These are phyloP conservation scores for Letharia columbiana DNA, from an alignment of 495 filamentous ascomycete genomes.

Conservation along the genomic window DNA sequence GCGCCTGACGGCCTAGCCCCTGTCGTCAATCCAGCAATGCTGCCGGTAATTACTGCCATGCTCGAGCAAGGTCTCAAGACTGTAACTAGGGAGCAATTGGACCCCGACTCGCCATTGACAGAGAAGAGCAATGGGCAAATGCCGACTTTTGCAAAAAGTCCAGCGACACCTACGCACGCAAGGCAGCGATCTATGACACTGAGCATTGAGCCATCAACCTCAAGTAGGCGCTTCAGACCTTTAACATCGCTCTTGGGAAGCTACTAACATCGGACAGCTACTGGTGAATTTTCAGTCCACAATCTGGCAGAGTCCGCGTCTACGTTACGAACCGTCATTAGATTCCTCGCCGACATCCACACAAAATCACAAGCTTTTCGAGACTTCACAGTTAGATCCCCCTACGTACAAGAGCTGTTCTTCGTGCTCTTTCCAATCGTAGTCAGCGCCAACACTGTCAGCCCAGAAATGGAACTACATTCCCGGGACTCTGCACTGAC, in stretches of 20 bases:
- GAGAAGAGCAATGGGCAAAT: slow-evolving; percentile 22
- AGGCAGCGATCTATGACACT: slow-evolving; percentile 50
- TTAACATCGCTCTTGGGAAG: not conserved
- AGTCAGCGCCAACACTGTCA: slow-evolving; percentile 73
- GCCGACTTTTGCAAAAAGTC: slow-evolving; percentile 33
- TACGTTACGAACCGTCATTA: slow-evolving; percentile 62
- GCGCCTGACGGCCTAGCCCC: slow-evolving; percentile 42
- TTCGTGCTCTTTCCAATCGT: slow-evolving; percentile 74
- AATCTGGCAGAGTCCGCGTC: slow-evolving; percentile 22
- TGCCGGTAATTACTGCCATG: slow-evolving; percentile 80
- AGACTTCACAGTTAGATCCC: slow-evolving; percentile 68
- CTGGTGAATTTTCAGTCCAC: not conserved
- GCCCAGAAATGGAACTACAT: slow-evolving; percentile 72
- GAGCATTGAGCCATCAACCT: slow-evolving; percentile 19
- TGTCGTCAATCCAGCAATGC: slow-evolving; percentile 66
- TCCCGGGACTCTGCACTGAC: slow-evolving; percentile 68
- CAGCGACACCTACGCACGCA: slow-evolving; percentile 51
- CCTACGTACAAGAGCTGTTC: slow-evolving; percentile 70
- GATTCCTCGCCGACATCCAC: slow-evolving; percentile 73
- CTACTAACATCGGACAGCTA: slow-evolving; percentile 4
- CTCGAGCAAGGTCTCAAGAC: slow-evolving; percentile 69
- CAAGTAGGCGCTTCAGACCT: slow-evolving; percentile 16
- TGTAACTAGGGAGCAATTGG: slow-evolving; percentile 52
- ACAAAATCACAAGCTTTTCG: slow-evolving; percentile 61
- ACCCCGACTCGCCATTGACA: slow-evolving; percentile 43